Evolutionary conservation across 495 filamentous ascomycete species (phyloP).

Genomic region (Poronia punctata): DNA sequence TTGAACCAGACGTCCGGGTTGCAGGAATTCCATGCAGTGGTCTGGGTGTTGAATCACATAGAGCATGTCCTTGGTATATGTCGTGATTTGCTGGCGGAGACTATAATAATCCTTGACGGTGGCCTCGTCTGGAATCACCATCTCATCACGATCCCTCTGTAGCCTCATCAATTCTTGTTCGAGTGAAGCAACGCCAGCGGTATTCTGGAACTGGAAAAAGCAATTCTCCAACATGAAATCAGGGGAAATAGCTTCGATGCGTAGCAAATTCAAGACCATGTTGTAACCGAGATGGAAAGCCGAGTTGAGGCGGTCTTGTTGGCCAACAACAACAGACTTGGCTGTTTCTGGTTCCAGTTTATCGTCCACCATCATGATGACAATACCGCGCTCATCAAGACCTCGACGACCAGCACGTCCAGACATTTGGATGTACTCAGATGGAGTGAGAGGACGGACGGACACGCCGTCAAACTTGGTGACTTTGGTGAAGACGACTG

Average conservation of each 20-base stretch:
- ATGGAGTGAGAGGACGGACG: conserved; percentile 80
- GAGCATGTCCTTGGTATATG: conserved; percentile 76
- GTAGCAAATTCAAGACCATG: conserved; percentile 93
- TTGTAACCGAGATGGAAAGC: conserved; percentile 99
- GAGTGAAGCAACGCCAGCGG: conserved; percentile 69
- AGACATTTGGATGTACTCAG: conserved; percentile 98
- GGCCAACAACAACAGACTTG: conserved; percentile 88
- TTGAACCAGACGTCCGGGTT: conserved; percentile 73
- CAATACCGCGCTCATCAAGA: conserved; percentile 95
- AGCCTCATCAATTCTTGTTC: conserved; percentile 72
- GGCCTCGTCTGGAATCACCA: conserved; percentile 75
- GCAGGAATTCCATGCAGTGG: conserved; percentile 72
- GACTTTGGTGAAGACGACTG: conserved; percentile 94
- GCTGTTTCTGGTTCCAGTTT: conserved; percentile 93
- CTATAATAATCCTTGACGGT: conserved; percentile 90
- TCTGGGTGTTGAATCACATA: conserved; percentile 84
- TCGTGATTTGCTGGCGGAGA: conserved; percentile 72
- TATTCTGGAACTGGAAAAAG: conserved; percentile 97
- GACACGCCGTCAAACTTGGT: conserved; percentile 87
- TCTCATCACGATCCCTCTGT: conserved; percentile 61
- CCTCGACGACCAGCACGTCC: conserved; percentile 92
- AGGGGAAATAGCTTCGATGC: conserved; percentile 92
- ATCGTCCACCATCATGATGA: conserved; percentile 98
- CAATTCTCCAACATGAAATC: conserved; percentile 96
- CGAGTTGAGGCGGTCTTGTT: conserved; percentile 94